Conservation (phyloP, 768 basidiomycete genomes). For the Thelephora aurantiotincta region DNA sequence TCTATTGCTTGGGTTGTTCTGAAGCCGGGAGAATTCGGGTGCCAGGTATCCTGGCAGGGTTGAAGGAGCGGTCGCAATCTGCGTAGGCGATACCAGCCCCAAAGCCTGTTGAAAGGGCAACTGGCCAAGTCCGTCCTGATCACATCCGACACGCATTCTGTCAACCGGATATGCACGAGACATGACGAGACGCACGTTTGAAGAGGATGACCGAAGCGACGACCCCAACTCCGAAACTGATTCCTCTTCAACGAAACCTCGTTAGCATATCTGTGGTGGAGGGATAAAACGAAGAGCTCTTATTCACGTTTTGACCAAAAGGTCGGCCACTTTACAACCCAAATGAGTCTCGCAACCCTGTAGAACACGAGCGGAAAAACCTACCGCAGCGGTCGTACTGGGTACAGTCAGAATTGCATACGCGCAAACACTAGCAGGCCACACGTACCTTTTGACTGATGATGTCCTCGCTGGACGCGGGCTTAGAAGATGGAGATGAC, state of each 20-base stretch:
- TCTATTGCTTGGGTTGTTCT: conserved; percentile 7
- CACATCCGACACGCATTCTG: not conserved
- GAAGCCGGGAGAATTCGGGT: conserved; percentile 47
- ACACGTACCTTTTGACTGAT: conserved; percentile 69
- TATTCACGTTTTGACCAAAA: conserved; percentile 76
- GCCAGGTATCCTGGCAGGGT: conserved; percentile 78
- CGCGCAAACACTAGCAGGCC: not conserved
- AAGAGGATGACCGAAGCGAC: conserved; percentile 84
- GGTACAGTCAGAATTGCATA: not conserved
- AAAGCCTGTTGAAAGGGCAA: conserved; percentile 76
- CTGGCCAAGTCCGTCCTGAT: conserved; percentile 84
- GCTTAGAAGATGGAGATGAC: conserved; percentile 28
- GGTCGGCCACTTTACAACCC: conserved; percentile 45
- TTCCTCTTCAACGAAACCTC: conserved; percentile 36
- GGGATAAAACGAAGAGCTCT: not conserved
- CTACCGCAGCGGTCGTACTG: conserved; percentile 80
- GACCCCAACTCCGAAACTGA: conserved; percentile 83
- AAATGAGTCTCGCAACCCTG: conserved; percentile 2
- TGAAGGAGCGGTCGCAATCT: conserved; percentile 90
- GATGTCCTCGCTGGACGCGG: conserved; percentile 79
- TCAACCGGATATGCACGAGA: not conserved
- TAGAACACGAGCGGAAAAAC: conserved; percentile 19
- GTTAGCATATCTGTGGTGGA: not conserved
- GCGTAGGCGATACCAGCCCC: conserved; percentile 79
- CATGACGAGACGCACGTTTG: conserved; percentile 49